A percentile compares a stretch with the other conserved stretches of the same genome.
phyloP scores from a whole-genome alignment of 164 flowering plant species.

The Chimonanthus praecox region DNA sequence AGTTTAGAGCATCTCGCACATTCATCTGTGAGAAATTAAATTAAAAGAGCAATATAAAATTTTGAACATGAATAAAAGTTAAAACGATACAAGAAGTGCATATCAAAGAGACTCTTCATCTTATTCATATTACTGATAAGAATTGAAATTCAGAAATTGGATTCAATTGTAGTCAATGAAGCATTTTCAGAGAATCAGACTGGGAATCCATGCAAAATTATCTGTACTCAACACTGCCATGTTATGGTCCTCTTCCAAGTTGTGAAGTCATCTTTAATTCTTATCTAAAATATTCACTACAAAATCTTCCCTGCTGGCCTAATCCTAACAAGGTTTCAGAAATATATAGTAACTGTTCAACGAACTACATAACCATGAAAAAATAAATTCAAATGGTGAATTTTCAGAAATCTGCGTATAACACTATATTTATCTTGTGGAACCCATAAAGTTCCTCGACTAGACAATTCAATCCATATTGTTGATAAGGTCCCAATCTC shows the following conservation, averaged over 20 bases:
- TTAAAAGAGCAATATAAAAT: too few species aligned
- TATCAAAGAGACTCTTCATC: too few species aligned
- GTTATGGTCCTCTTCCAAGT: background rate
- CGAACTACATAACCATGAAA: too few species aligned
- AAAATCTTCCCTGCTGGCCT: background rate
- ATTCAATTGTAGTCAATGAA: too few species aligned
- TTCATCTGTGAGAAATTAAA: constrained; percentile 35
- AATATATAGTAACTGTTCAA: too few species aligned
- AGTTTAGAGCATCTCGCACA: constrained; percentile 55
- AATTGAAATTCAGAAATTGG: too few species aligned
- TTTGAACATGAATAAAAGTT: too few species aligned
- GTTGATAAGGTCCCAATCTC: background rate
- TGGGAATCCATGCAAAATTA: too few species aligned
- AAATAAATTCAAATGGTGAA: background rate
- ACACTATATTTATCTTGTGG: background rate
- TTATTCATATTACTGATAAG: too few species aligned
- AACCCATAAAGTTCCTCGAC: background rate
- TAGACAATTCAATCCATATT: background rate
- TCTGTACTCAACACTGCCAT: too few species aligned
- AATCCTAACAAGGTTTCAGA: background rate
- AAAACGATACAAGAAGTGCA: too few species aligned
- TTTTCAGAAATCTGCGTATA: background rate
- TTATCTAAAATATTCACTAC: background rate
- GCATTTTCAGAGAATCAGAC: too few species aligned
- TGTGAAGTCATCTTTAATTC: background rate